Conservation (phyloP, 2,329 filamentous ascomycete genomes). For the Talaromyces pinophilus region DNA sequence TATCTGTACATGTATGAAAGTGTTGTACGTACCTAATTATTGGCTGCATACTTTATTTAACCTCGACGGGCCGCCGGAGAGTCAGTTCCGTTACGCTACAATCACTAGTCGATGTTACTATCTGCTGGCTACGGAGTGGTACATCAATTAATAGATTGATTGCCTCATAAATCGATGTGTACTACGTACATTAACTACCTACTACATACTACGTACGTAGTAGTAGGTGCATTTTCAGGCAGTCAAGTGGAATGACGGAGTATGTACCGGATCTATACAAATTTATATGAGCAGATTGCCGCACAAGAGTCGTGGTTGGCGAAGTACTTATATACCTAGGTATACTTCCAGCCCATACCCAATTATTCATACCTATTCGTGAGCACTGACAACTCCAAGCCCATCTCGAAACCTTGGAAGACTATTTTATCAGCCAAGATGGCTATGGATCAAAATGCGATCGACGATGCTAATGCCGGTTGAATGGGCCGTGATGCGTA, state of each 20-base stretch:
- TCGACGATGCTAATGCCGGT: constrained; percentile 11
- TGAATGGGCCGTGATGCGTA: background rate
- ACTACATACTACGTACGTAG: no score
- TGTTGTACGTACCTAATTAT: background rate
- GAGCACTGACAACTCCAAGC: background rate
- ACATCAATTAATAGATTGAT: background rate
- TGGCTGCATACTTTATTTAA: constrained; percentile 9
- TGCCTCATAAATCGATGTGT: background rate
- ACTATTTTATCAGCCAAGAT: background rate
- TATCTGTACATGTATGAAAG: background rate
- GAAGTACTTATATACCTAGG: background rate
- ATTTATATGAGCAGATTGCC: no score
- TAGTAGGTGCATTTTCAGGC: background rate
- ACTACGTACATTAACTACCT: no score
- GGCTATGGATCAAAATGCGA: background rate
- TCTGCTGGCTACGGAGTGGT: constrained; percentile 2
- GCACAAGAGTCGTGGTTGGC: no score
- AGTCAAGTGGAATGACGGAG: background rate
- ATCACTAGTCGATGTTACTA: constrained; percentile 8
- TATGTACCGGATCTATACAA: no score
- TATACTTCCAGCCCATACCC: background rate
- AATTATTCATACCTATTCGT: background rate
- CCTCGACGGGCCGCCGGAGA: constrained; percentile 20
- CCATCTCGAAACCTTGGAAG: background rate
- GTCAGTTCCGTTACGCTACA: constrained; percentile 10